These are phyloP conservation scores for Botrytis medusae DNA, from an alignment of 2,329 filamentous ascomycete genomes.

Conservation along the genomic window DNA sequence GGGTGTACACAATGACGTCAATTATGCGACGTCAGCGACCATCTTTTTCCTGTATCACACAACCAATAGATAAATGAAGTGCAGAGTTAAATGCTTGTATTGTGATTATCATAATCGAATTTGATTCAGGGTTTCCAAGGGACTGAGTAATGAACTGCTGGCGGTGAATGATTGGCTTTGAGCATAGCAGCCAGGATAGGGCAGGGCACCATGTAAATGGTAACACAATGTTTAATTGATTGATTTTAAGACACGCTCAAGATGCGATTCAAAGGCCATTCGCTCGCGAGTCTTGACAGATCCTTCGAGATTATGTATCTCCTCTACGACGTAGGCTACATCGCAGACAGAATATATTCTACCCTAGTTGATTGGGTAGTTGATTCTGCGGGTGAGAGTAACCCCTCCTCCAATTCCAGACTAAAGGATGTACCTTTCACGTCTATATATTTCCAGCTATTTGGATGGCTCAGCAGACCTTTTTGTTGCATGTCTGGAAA, in stretches of 20 bases:
- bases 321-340: neutral
- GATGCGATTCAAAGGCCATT: neutral
- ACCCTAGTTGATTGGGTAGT: neutral
- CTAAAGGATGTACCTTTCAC: neutral
- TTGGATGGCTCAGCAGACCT: neutral
- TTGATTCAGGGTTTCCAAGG: neutral
- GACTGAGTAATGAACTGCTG: neutral
- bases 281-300: neutral
- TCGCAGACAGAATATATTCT: neutral
- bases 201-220: neutral
- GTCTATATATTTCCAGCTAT: neutral
- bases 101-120: neutral
- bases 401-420: neutral
- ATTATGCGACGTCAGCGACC: neutral
- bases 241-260: neutral
- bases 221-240: neutral
- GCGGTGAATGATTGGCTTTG: neutral
- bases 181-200: neutral
- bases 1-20: constrained; percentile 10
- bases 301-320: neutral
- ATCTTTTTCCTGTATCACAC: neutral
- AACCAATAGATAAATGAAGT: neutral
- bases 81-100: neutral
- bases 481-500: neutral
- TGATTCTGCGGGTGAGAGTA: neutral